A percentile compares a stretch with the other conserved stretches of the same genome.
Conservation (phyloP, 2,329 filamentous ascomycete species). For the Colletotrichum ledebouriae region DNA sequence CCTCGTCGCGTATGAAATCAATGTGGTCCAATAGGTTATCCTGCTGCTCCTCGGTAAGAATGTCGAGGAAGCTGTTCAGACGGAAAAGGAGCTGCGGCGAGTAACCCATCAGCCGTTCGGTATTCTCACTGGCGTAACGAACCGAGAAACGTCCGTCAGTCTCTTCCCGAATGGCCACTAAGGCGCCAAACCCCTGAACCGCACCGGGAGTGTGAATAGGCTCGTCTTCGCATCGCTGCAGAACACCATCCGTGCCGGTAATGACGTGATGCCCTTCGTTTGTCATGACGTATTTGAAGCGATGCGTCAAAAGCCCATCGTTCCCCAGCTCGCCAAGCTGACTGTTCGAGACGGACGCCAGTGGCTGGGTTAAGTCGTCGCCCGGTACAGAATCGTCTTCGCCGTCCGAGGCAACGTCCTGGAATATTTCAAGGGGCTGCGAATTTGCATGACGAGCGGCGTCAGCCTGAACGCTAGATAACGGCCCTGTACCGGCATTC, state of each 20-base stretch:
- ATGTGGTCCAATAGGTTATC: conserved; percentile 89
- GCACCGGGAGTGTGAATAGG: conserved; percentile 90
- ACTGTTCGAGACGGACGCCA: neutral
- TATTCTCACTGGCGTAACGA: conserved; percentile 86
- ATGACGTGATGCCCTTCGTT: conserved; percentile 86
- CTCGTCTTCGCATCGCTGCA: conserved; percentile 90
- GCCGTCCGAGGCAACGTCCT: conserved; percentile 46
- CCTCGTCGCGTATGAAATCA: conserved; percentile 88
- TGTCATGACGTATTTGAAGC: conserved; percentile 83
- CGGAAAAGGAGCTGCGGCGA: conserved; percentile 81
- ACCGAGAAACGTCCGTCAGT: conserved; percentile 76
- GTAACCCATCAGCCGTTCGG: conserved; percentile 80
- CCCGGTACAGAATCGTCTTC: conserved; percentile 42
- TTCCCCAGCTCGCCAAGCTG: conserved; percentile 8
- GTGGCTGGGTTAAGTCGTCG: conserved; percentile 22
- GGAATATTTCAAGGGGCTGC: conserved; percentile 49
- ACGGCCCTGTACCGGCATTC: conserved; percentile 54
- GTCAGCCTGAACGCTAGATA: conserved; percentile 61
- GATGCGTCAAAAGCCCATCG: conserved; percentile 69
- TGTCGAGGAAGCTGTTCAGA: conserved; percentile 82
- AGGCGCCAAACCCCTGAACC: conserved; percentile 82
- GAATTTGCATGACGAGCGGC: conserved; percentile 55
- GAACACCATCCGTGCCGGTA: conserved; percentile 78
- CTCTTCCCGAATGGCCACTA: conserved; percentile 81
- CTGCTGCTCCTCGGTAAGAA: conserved; percentile 84